phyloP scores from a whole-genome alignment of 192 early-diverging fungal species.

The Gonapodya prolifera region DNA sequence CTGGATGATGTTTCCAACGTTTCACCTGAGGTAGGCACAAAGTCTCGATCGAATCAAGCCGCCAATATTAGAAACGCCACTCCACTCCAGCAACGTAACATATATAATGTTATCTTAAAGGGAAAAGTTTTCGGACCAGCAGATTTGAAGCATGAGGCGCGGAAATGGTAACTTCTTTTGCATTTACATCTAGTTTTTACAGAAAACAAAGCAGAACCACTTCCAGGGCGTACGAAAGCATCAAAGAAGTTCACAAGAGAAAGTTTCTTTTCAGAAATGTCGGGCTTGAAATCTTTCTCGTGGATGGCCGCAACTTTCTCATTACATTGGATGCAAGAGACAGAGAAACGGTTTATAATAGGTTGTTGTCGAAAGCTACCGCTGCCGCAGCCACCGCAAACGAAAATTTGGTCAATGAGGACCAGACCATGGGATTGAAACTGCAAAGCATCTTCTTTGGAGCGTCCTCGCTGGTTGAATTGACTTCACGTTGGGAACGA shows the following conservation, averaged over 20 bases:
- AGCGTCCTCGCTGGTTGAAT: conserved; percentile 42
- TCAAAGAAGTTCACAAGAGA: conserved; percentile 5
- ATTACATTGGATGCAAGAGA: conserved; percentile 56
- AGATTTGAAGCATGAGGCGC: conserved; percentile 3
- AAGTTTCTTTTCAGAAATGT: conserved; percentile 53
- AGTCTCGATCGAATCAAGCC: not conserved
- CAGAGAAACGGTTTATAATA: conserved; percentile 51
- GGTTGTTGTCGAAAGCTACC: conserved; percentile 34
- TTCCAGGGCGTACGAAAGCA: conserved; percentile 9
- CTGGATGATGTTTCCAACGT: conserved; percentile 61
- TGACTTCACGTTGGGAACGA: conserved; percentile 71
- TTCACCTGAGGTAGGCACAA: conserved; percentile 31
- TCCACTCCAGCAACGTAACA: conserved; percentile 12
- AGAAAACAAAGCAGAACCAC: conserved; percentile 4
- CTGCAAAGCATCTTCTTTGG: conserved; percentile 49
- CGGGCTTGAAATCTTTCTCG: conserved; percentile 69
- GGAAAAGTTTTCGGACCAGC: not conserved
- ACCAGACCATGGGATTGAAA: conserved; percentile 21
- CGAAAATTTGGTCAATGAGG: conserved; percentile 23
- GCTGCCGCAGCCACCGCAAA: conserved; percentile 28
- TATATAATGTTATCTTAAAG: conserved; percentile 11
- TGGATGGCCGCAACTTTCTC: conserved; percentile 56
- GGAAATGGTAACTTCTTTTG: not conserved
- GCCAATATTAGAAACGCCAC: not conserved
- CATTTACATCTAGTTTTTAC: conserved; percentile 6